Evolutionary conservation across 257 asterid genomes (phyloP), one percentile per base, ranked within the genome.

Genomic region (Pogostemon cablin): DNA sequence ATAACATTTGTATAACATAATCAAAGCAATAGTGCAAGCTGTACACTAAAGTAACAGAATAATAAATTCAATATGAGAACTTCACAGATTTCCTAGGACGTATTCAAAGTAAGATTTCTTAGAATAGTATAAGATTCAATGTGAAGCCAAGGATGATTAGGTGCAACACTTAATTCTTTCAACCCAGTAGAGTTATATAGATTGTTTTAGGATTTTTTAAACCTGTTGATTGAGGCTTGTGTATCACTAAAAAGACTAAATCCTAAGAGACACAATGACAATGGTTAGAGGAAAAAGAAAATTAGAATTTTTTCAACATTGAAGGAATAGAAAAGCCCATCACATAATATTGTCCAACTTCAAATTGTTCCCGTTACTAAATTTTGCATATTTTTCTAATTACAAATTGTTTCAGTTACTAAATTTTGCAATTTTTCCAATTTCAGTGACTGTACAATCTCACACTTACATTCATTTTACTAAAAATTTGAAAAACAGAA

Each of bases 41-140:
- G 32, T 9, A 44, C 61, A 65, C 46, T 59, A 37, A 15, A 57
- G 17, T 7, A 59, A 32, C 55, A 59, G 9, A 65, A 47, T 6
- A 6, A 42, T 48, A 60, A 67, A 58, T 46, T 25, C 10, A 34
- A 32, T 10, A 69, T 1, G 25, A 68, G 56, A 0, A 76, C 4
- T 61, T 64, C 34, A 60, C 49, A 62, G 64, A 34, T 52, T 48
- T 57, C 10, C 35, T 5, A 17, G 6, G 4, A 62, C 47, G 56
- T 52, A 42, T 20, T 61, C 52, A 58, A 62, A 62, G 65, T 49
- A 67, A 71, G 47, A 48, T 9, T 69, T 63, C 61, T 44, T 7
- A 61, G 54, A 40, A 59, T 37, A 67, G 15, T 15, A 53, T 38
- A 68, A 71, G 48, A 58, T 60, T 25, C 25, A 37, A 20, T 38